Base-by-base conservation (phyloP, 1,139 yeast species). In the Hyphopichia fennica region DNA sequence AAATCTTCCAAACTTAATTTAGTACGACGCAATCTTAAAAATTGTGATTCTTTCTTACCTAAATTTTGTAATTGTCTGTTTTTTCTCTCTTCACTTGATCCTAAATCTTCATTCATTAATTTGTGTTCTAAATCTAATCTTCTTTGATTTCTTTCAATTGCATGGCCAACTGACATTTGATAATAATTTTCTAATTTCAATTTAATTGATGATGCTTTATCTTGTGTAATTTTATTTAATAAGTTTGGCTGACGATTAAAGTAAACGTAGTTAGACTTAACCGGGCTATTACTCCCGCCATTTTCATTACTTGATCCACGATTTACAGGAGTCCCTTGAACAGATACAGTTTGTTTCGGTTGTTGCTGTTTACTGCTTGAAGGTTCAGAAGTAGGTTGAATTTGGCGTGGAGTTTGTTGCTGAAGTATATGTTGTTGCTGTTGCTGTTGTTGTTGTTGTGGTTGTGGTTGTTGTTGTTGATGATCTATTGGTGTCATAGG, bases 181-280 rank as follows among this genome's bases (percentile, higher is more conserved):
- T 85, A 86, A 55, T 77, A 84, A 56, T 84, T 84, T 53, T 86
- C 95, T 43, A 86, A 64, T 47, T 82, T 81, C 41, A 86, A 64
- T 62, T 85, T 85, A 31, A 84, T 81, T 8, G 88, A 84, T 2
- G 89, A 78, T 1, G 93, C 87, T 52, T 79, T 82, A 55, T 86
- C 93, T 56, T 84, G 91, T 0, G 88, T 72, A 11, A 72, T 58
- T 49, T 84, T 83, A 35, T 81, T 76, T 55, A 86, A 70, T 53
- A 77, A 70, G 49, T 87, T 95, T 0, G 98, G 97, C 55, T 87
- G 90, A 50, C 98, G 81, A 56, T 86, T 91, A 65, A 91, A 87
- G 56, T 82, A 79, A 43, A 86, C 89, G 52, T 84, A 84, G 47
- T 72, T 72, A 27, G 58, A 49, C 38, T 47, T 51, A 17, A 34